Percentiles rank a stretch among this genome's conserved stretches.
Evolutionary conservation across 495 filamentous ascomycete genomes (phyloP).

Genomic region (Rostrohypoxylon terebratum): DNA sequence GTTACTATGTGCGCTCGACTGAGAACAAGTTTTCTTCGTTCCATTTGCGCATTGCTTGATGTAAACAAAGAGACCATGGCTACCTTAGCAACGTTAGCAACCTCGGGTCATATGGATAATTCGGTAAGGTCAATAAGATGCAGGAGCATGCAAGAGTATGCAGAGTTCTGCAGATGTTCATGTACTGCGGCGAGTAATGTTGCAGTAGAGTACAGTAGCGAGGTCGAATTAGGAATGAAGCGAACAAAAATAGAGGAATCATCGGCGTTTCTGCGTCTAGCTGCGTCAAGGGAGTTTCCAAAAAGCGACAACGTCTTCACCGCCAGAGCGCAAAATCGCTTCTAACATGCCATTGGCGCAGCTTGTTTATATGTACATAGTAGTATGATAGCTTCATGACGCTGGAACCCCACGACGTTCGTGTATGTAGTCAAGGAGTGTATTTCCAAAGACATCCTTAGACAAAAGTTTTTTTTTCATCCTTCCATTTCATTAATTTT

Average conservation of each 20-base stretch:
- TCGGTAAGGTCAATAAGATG: conserved; percentile 30
- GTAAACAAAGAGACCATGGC: conserved; percentile 33
- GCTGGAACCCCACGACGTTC: conserved; percentile 27
- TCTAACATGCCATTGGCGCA: conserved; percentile 39
- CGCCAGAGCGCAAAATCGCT: conserved; percentile 21
- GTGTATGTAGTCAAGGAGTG: conserved; percentile 5
- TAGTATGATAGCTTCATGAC: conserved; percentile 19
- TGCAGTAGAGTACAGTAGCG: conserved; percentile 44
- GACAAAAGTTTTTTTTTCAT: conserved; percentile 14
- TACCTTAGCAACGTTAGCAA: neutral
- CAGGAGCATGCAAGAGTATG: conserved; percentile 1
- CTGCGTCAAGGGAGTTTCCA: conserved; percentile 24
- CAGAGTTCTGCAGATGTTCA: conserved; percentile 12
- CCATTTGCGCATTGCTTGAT: conserved; percentile 22
- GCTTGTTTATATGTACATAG: conserved; percentile 27
- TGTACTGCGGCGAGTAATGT: conserved; percentile 39
- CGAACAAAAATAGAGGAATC: conserved; percentile 26
- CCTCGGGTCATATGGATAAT: conserved; percentile 25
- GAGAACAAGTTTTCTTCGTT: conserved; percentile 2
- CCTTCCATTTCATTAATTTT: conserved; percentile 7
- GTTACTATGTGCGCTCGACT: neutral
- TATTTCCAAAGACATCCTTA: conserved; percentile 9
- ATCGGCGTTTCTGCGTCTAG: conserved; percentile 28
- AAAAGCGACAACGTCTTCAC: conserved; percentile 39
- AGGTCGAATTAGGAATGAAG: conserved; percentile 35